Evolutionary conservation across 2,329 filamentous ascomycete genomes (phyloP), one percentile per base, ranked within the genome.

Genomic region (Penicillium sp.): DNA sequence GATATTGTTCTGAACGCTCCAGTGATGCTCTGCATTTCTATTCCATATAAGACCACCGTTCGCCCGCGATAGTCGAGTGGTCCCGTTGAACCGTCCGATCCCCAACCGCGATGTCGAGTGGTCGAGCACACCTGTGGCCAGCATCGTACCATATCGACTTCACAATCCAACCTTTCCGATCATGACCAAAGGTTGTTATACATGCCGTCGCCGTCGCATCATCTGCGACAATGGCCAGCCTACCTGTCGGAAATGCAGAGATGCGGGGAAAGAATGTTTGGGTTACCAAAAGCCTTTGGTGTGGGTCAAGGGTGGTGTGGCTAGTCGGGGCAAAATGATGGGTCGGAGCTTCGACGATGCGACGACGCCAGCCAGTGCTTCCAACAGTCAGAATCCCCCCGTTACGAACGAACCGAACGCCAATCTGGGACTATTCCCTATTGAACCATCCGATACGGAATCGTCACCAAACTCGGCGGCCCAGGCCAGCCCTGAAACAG

Each of bases 291-390:
- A 76, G 56, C 74, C 74, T 19, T 59, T 78, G 52, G 71, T 76
- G 14, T 78, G 76, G 76, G 74, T 76, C 33, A 75, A 74, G 52
- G 75, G 75, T 48, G 74, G 74, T 44, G 74, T 78, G 46, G 76
- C 76, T 22, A 78, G 76, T 63, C 76, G 76, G 35, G 76, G 76
- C 22, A 78, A 76, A 67, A 77, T 82, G 80, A 81, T 82, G 78
- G 81, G 81, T n/a, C 78, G 78, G 65, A 78, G 77, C 24, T 82
- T 79, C 63, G 74, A 78, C 54, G 78, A 79, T 56, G 62, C 68
- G 42, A 67, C 62, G 57, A 65, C 59, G 42, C 54, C 52, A 5
- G 29, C 46, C 13, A 31, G 44, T 14, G 45, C 60, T 24, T 33
- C 52, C 13, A 61, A 42, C 5, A 22, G 33, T 19, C 33, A 29